Conservation (phyloP, 305 asterid species). For the Ajuga reptans region DNA sequence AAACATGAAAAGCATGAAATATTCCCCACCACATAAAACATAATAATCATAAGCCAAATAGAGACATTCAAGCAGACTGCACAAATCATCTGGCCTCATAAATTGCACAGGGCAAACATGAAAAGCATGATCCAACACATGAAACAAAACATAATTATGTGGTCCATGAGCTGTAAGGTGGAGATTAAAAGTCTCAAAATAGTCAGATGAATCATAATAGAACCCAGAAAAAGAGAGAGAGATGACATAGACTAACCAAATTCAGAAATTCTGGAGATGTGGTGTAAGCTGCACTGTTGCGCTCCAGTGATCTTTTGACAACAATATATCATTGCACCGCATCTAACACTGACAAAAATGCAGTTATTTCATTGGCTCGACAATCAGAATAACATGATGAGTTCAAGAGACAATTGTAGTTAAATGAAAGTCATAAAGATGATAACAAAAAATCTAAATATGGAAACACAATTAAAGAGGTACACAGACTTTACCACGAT, state of each 20-base stretch:
- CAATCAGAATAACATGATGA: conserved; percentile 1
- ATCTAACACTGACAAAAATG: conserved; percentile 53
- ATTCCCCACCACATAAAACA: neutral
- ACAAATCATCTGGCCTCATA: too few species aligned
- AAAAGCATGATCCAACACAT: too few species aligned
- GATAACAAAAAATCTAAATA: too few species aligned
- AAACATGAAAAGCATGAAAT: neutral
- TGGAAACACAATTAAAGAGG: neutral
- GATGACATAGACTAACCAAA: conserved; percentile 51
- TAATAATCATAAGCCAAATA: too few species aligned
- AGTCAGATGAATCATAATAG: neutral
- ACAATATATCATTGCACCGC: conserved; percentile 89
- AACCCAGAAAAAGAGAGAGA: too few species aligned
- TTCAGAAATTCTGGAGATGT: conserved; percentile 37
- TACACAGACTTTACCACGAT: conserved; percentile 44
- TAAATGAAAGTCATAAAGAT: too few species aligned
- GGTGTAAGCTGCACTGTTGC: conserved; percentile 26
- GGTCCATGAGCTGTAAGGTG: neutral
- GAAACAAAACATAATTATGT: neutral
- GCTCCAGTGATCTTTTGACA: conserved; percentile 55
- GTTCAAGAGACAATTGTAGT: neutral
- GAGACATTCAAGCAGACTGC: too few species aligned
- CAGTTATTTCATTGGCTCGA: conserved; percentile 14
- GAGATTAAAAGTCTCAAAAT: neutral
- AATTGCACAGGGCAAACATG: too few species aligned